Evolutionary conservation across 2,329 filamentous ascomycete species (phyloP).

Genomic region (Hyphodiscus sp.): DNA sequence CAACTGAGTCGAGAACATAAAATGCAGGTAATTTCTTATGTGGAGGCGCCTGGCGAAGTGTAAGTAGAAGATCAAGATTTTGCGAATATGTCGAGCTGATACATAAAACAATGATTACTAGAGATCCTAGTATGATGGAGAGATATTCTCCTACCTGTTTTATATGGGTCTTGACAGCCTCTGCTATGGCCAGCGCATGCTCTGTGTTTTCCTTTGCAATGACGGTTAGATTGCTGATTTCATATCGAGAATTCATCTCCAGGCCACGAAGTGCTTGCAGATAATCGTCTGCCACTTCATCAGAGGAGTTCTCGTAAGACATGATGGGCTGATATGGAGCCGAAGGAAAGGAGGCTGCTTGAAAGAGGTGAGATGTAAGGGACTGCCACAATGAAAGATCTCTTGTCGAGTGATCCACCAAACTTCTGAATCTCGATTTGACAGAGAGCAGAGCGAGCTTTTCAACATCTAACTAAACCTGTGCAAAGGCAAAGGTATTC

Average conservation of each 20-base stretch:
- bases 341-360: constrained; percentile 19
- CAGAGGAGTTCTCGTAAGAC: constrained; percentile 53
- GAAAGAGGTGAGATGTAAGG: constrained; percentile 18
- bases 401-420: constrained; percentile 22
- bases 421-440: constrained; percentile 16
- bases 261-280: constrained; percentile 88
- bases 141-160: constrained; percentile 65
- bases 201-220: constrained; percentile 97
- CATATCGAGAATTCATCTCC: constrained; percentile 82
- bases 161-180: constrained; percentile 87
- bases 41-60: constrained; percentile 63
- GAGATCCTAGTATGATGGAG: constrained; percentile 22
- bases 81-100: constrained; percentile 1
- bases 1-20: constrained; percentile 95
- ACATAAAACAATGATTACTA: constrained; percentile 16
- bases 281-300: constrained; percentile 93
- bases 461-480: constrained; percentile 30
- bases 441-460: neutral
- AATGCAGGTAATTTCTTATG: constrained; percentile 89
- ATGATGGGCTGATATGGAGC: constrained; percentile 42
- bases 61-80: constrained; percentile 21
- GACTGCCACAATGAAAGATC: constrained; percentile 21
- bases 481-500: constrained; percentile 30
- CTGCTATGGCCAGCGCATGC: constrained; percentile 87
- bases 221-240: constrained; percentile 95